Percentiles rank a stretch among this genome's conserved stretches.
Conservation (phyloP, 2,329 filamentous ascomycete species). For the Stemphylium vesicarium region DNA sequence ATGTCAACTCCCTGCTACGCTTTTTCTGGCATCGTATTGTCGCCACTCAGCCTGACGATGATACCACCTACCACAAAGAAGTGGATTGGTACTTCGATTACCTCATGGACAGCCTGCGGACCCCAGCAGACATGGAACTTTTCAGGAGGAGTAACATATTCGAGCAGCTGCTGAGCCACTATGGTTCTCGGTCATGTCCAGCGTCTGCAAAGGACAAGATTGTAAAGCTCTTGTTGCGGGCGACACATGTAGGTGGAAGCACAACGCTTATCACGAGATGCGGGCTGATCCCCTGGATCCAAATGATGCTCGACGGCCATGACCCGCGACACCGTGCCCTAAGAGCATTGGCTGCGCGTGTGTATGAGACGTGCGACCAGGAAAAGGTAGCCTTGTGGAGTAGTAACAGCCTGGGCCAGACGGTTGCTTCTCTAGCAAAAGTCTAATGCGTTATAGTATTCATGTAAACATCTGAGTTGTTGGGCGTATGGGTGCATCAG, state of each 20-base stretch:
- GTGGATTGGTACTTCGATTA: slow-evolving; percentile 76
- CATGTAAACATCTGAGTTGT: not conserved
- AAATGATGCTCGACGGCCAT: slow-evolving; percentile 61
- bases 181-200: slow-evolving; percentile 69
- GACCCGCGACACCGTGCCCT: slow-evolving; percentile 59
- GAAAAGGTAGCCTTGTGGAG: slow-evolving; percentile 73
- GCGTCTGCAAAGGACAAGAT: slow-evolving; percentile 68
- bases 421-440: slow-evolving; percentile 16
- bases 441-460: slow-evolving; percentile 8
- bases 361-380: slow-evolving; percentile 71
- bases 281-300: slow-evolving; percentile 76
- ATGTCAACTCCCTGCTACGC: slow-evolving; percentile 60
- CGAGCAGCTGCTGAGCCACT: slow-evolving; percentile 75
- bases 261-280: slow-evolving; percentile 81
- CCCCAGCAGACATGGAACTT: slow-evolving; percentile 63
- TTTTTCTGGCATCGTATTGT: slow-evolving; percentile 74
- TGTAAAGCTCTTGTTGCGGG: slow-evolving; percentile 66
- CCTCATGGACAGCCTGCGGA: slow-evolving; percentile 71
- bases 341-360: slow-evolving; percentile 61
- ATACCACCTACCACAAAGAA: slow-evolving; percentile 72
- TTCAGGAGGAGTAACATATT: slow-evolving; percentile 70
- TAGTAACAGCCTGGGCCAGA: slow-evolving; percentile 41
- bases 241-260: slow-evolving; percentile 73
- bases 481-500: slow-evolving; percentile 5
- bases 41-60: slow-evolving; percentile 75